phyloP scores from a whole-genome alignment of 176 grass and related monocot genomes.

The Carex littledalei region DNA sequence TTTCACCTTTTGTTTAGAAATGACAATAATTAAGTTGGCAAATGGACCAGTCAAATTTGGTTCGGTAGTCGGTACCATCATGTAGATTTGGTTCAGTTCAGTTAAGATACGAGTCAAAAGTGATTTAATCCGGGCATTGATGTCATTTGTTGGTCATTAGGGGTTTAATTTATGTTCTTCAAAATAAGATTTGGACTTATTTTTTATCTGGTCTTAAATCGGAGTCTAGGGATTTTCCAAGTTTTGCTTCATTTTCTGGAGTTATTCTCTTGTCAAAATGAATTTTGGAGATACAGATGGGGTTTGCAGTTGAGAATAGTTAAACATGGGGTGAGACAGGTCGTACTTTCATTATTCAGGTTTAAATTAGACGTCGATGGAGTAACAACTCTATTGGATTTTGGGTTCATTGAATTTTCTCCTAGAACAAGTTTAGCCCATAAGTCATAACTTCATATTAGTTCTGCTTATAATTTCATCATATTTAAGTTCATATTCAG shows the following conservation, averaged over 20 bases:
- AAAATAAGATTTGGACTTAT: neutral
- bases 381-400: neutral
- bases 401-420: neutral
- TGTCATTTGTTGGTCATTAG: neutral
- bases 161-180: neutral
- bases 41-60: neutral
- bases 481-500: neutral
- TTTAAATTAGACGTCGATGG: neutral
- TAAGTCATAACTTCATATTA: neutral
- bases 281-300: neutral
- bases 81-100: neutral
- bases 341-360: neutral
- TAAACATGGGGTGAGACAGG: neutral
- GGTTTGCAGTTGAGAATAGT: neutral
- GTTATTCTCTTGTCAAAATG: neutral
- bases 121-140: neutral
- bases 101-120: neutral
- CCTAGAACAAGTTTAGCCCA: neutral
- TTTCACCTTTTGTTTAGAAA: neutral
- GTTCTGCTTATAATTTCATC: neutral
- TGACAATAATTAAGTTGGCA: neutral
- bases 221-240: neutral
- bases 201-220: neutral
- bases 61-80: neutral
- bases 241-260: neutral